Base-by-base conservation (phyloP, 257 asterid genomes). In the Paulownia fortunei region DNA sequence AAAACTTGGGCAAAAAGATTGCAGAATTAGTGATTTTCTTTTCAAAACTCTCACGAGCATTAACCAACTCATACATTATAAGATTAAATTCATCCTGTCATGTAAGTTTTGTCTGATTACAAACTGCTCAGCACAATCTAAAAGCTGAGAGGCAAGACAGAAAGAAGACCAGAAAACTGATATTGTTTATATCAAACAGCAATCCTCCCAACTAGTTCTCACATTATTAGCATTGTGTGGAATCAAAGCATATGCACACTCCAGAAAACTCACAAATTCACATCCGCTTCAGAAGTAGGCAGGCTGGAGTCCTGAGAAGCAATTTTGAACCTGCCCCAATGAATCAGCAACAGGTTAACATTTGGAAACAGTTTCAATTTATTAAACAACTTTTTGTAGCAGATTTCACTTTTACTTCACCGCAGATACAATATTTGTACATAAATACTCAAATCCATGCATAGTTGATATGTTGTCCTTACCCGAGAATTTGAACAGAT, bases 401-500 rank as follows among this genome's bases (percentile, higher is more conserved):
- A 37, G 44, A 37, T 37, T 37, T 7, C 6, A 37, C 0, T 2
- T 37, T 16, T 47, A 13, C 15, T 47, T 47, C 21, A 47, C 21
- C 1, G 21, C 8, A 47, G 19, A 47, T 3, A 37, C 21, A 49
- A 15, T 49, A 49, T 6, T 37, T 2, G 0, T 1, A 49, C 56
- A 8, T 21, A 18, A 19, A 1, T 37, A 6, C 2, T 37, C 36
- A 30, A 30, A 30, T 30, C 4, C 36, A 30, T 30, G 36, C n/a
- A 4, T 30, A 30, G 36, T 37, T 37, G 9, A 37, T 37, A 1
- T 37, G 1, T 7, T 4, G 8, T 2, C 44, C 34, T 1, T 23
- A 88, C 94, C 89, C 92, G 12, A 26, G 78, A 73, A 88, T 73
- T 8, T 51, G 87, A 10, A 78, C 8, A 36, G 86, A 88, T 39